Evolutionary conservation across 2,329 filamentous ascomycete species (phyloP), one percentile per base, ranked within the genome.

Genomic region (Orbilia javanica): DNA sequence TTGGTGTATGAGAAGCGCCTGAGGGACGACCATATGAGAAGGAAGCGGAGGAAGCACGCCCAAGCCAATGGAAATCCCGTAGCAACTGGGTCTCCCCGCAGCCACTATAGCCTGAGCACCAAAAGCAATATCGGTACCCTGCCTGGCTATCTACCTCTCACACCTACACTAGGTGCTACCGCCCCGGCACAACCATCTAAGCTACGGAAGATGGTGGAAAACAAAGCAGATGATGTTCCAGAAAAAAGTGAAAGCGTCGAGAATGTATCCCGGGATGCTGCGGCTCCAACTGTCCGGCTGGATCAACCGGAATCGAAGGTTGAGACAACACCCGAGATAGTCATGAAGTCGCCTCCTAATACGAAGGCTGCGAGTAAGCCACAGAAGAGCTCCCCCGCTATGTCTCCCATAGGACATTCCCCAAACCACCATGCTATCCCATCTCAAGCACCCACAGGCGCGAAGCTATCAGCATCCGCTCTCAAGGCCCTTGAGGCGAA

Each of bases 1-100:
- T 8, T 74, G 29, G 42, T 79, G 10, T 79, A 79, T n/a, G 75
- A 79, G 36, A 79, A 79, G 18, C 57, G 75, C 7, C 64, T 79
- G 15, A 44, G 75, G 29, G 75, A 79, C 53, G 75, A 79, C 55
- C 70, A 69, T 27, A 74, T 74, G 69, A 64, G 75, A 34, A 53
- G 63, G 18, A 79, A 74, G 29, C 75, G 75, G 46, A 79, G 69
- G 27, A 79, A 79, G 20, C 53, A 68, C n/a, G 69, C 75, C 20
- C 39, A 69, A 44, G 75, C 53, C 29, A 78, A 78, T 27, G 74
- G 74, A 0, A 34, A 72, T 27, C n/a, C 42, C 46, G 36, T 42
- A 18, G 42, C 62, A 13, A 66, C 67, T 44, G 74, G 74, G n/a
- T 78, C 74, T 39, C 74, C 74, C 22, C 74, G 74, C 39, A 78